Evolutionary conservation across 2,329 filamentous ascomycete genomes (phyloP).

Genomic region (Microcera coccophila): DNA sequence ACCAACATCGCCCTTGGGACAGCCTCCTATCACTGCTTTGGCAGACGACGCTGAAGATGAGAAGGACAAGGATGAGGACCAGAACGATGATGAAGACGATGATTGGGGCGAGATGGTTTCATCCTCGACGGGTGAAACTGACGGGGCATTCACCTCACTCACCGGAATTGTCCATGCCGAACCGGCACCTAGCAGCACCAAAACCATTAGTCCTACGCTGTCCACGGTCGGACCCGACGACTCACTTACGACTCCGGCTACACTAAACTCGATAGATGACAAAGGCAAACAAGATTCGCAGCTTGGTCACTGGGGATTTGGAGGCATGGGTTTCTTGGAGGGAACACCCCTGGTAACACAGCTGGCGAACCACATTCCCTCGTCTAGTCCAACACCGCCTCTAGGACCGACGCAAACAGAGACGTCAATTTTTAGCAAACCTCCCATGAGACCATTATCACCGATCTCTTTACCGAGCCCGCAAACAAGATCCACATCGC

Average conservation of each 20-base stretch:
- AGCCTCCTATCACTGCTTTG: conserved; percentile 17
- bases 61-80: conserved; percentile 5
- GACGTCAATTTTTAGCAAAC: not conserved
- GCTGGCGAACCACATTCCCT: conserved; percentile 6
- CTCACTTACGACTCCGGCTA: not conserved
- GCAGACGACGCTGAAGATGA: conserved; percentile 5
- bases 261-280: conserved; percentile 6
- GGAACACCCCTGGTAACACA: conserved; percentile 9
- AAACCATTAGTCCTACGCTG: not conserved
- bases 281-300: conserved; percentile 6
- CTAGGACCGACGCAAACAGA: not conserved
- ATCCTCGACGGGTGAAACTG: conserved; percentile 21
- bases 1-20: conserved; percentile 21
- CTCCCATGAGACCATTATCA: not conserved
- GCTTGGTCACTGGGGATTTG: conserved; percentile 17
- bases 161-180: not conserved
- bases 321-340: conserved; percentile 15
- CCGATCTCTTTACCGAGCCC: not conserved
- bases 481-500: not conserved
- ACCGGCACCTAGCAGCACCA: not conserved
- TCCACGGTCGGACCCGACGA: not conserved
- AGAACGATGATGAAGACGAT: conserved; percentile 39
- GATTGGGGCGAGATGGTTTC: conserved; percentile 61
- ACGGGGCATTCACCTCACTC: not conserved
- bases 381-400: conserved; percentile 5